Evolutionary conservation across 192 early-diverging fungal genomes (phyloP).

Genomic region (Neocallimastix lanati): DNA sequence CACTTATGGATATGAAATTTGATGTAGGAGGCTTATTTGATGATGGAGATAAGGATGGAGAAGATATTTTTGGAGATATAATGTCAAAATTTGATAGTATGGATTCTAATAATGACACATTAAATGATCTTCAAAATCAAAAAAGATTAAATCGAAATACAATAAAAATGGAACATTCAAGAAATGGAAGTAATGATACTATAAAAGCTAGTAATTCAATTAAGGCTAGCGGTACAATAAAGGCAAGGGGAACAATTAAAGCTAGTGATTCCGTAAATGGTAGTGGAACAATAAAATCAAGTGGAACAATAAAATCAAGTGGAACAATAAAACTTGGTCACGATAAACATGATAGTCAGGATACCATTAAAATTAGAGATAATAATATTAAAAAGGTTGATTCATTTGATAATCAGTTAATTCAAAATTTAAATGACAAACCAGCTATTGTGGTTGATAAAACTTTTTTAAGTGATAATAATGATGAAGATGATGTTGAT

Average conservation of each 20-base stretch:
- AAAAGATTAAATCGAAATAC: neutral
- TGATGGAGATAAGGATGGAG: neutral
- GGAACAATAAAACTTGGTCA: neutral
- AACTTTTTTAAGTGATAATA: neutral
- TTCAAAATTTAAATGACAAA: neutral
- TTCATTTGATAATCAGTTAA: neutral
- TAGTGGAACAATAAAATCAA: neutral
- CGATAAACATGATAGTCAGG: neutral
- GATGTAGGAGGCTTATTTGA: neutral
- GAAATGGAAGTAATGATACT: too few species aligned
- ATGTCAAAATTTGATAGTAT: neutral
- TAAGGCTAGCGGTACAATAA: neutral
- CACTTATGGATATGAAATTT: neutral
- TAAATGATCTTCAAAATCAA: neutral
- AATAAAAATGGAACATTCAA: neutral
- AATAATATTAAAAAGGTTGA: neutral
- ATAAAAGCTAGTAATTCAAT: neutral
- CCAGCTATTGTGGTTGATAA: neutral
- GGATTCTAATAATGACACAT: neutral
- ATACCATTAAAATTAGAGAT: neutral
- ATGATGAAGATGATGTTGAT: neutral
- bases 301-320: neutral
- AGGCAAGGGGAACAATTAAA: neutral
- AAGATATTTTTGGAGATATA: neutral
- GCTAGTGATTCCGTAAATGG: neutral